Evolutionary conservation across 2,329 filamentous ascomycete genomes (phyloP), one percentile per base, ranked within the genome.

Genomic region (Colletotrichum chrysophilum): DNA sequence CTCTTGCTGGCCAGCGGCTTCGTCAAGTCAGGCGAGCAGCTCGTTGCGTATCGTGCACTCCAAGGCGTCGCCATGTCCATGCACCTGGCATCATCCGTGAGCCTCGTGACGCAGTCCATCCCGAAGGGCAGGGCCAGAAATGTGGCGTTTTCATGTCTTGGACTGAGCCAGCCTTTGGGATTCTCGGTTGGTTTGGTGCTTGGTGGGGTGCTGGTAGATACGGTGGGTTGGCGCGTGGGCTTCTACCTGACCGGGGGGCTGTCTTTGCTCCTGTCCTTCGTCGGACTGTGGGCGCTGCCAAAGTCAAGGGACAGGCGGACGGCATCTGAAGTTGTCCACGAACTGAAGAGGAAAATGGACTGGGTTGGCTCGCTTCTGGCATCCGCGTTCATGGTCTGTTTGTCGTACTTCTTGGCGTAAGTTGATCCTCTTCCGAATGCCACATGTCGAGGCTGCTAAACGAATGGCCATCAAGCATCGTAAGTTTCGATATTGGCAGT

Each of bases 381-480:
- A 2, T 88, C 86, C 43, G 80, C 84, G 0, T 87, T 84, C 21
- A 82, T 91, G 75, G 87, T 86, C 1, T 80, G 89, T 68, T 80
- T 91, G 3, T 89, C 86, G 3, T 91, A 91, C 77, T 84, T 89
- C n/a, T 83, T 91, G n/a, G 88, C 88, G 87, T 89, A 79, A 83
- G 87, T 85, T 52, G 4, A 36, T 24, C 4, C 30, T 32, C 26
- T 28, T 9, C 38, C 34, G 24, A 3, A 13, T 58, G 4, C 10
- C 52, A 24, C 21, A 24, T 28, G 52, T 58, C 24, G 24, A 58
- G 24, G 55, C 55, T 58, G 55, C 26, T 26, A 12, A 26, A 28
- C 28, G 7, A 16, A 28, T 43, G 38, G 38, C 9, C 38, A 43
- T n/a, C 38, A 43, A 43, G 38, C 38, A 10, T 43, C 18, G 38